phyloP scores from a whole-genome alignment of 306 rosid species.

The Herpetospermum pedunculosum region DNA sequence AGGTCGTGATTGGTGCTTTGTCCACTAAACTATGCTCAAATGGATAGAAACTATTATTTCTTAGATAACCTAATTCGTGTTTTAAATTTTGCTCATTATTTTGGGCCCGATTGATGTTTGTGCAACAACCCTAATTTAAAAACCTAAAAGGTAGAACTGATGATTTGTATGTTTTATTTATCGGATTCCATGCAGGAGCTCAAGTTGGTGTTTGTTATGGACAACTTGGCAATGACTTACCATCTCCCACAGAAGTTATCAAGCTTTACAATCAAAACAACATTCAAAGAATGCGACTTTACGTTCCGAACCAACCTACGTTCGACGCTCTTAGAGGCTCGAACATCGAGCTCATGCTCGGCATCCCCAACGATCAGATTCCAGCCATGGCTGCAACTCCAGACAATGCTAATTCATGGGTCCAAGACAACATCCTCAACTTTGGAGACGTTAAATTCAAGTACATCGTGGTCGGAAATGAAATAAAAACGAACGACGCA shows the following conservation, averaged over 20 bases:
- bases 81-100: too few species aligned
- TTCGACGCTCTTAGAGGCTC: slow-evolving; percentile 42
- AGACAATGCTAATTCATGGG: slow-evolving; percentile 12
- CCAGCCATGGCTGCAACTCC: not conserved
- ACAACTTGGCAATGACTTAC: slow-evolving; percentile 11
- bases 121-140: too few species aligned
- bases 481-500: not conserved
- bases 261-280: not conserved
- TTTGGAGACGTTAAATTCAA: slow-evolving; percentile 14
- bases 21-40: too few species aligned
- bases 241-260: not conserved
- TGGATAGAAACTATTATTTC: too few species aligned
- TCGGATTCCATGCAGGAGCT: slow-evolving; percentile 35
- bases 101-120: too few species aligned
- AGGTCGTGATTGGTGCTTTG: too few species aligned
- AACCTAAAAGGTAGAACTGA: too few species aligned
- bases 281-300: slow-evolving; percentile 3
- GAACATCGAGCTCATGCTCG: slow-evolving; percentile 24
- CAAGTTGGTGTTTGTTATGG: slow-evolving; percentile 49
- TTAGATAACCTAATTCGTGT: too few species aligned
- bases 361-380: slow-evolving; percentile 4
- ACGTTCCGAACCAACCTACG: slow-evolving; percentile 17
- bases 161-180: too few species aligned
- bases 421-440: slow-evolving; percentile 7
- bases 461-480: slow-evolving; percentile 21